Evolutionary conservation across 129 eudicot genomes (phyloP).

Genomic region (Lonicera japonica): DNA sequence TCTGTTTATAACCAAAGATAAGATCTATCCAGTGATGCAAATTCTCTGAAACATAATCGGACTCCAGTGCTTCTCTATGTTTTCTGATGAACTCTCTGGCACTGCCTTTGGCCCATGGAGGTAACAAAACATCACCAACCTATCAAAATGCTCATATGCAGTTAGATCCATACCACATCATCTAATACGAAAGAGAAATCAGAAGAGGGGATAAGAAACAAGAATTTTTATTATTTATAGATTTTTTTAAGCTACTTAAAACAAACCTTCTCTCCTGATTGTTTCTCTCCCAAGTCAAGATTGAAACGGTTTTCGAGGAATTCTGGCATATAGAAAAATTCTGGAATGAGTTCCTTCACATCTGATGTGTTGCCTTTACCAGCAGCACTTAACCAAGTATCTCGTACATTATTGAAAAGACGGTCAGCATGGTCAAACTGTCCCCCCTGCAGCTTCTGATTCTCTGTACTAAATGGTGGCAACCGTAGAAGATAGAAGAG

Average conservation of each 20-base stretch:
- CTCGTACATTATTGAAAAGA: conserved; percentile 76
- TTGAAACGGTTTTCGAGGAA: conserved; percentile 79
- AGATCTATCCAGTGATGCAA: conserved; percentile 99
- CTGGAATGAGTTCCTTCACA: conserved; percentile 93
- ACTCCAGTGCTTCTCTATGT: conserved; percentile 97
- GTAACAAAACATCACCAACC: conserved; percentile 87
- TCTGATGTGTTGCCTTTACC: conserved; percentile 96
- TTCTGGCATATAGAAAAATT: conserved; percentile 93
- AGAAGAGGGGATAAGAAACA: not conserved
- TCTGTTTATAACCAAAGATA: conserved; percentile 85
- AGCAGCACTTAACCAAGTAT: conserved; percentile 94
- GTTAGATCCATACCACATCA: not conserved
- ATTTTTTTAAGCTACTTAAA: conserved; percentile 1
- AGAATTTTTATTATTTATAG: too few relatives aligned
- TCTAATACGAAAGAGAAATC: not conserved
- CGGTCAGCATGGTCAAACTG: conserved; percentile 99
- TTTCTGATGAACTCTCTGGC: conserved; percentile 85
- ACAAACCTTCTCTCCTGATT: conserved; percentile 95
- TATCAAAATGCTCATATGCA: conserved; percentile 19
- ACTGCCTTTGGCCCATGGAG: conserved; percentile 99
- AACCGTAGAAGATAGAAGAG: conserved; percentile 92
- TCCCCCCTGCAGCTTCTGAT: conserved; percentile 96
- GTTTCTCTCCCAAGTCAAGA: conserved; percentile 94
- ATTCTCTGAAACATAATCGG: conserved; percentile 89
- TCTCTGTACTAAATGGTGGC: conserved; percentile 93